Evolutionary conservation across 441 rosid genomes (phyloP).

Genomic region (Erodium chrysanthum): DNA sequence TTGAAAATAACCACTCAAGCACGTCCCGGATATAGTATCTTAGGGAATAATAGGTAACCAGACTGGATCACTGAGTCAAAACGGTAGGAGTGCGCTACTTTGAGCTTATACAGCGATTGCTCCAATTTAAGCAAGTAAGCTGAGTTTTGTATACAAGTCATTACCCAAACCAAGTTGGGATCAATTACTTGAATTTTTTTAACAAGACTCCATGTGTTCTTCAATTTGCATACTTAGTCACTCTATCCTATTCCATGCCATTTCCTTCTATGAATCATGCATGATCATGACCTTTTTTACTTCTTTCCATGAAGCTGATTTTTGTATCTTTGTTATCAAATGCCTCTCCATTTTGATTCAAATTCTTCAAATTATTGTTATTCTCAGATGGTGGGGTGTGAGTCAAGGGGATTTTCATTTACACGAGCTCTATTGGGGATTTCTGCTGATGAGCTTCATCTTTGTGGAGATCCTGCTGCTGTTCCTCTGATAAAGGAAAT

Average conservation of each 20-base stretch:
- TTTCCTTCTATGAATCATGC: background rate
- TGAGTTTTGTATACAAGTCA: too few relatives aligned
- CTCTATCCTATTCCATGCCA: background rate
- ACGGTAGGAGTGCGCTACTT: too few relatives aligned
- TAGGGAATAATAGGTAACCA: too few relatives aligned
- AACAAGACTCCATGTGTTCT: too few relatives aligned
- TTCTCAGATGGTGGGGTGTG: conserved; percentile 75
- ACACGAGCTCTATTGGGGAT: conserved; percentile 84
- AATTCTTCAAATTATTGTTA: background rate
- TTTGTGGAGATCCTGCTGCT: conserved; percentile 87
- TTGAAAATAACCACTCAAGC: too few relatives aligned
- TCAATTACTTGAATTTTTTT: too few relatives aligned
- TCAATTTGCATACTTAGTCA: too few relatives aligned
- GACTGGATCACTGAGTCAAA: too few relatives aligned
- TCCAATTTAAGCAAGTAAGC: too few relatives aligned
- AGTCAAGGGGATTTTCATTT: conserved; percentile 73
- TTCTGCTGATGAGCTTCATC: conserved; percentile 76
- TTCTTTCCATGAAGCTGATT: conserved; percentile 1
- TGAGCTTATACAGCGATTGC: too few relatives aligned
- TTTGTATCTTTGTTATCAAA: background rate
- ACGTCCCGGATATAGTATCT: too few relatives aligned
- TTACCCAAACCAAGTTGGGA: background rate
- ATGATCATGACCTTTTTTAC: background rate
- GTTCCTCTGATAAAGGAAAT: conserved; percentile 75
- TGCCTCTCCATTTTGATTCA: conserved; percentile 7